Percentiles rank a stretch among this genome's conserved stretches.
Evolutionary conservation across 163 green algal genomes (phyloP).

Genomic region (Volvox carteri): DNA sequence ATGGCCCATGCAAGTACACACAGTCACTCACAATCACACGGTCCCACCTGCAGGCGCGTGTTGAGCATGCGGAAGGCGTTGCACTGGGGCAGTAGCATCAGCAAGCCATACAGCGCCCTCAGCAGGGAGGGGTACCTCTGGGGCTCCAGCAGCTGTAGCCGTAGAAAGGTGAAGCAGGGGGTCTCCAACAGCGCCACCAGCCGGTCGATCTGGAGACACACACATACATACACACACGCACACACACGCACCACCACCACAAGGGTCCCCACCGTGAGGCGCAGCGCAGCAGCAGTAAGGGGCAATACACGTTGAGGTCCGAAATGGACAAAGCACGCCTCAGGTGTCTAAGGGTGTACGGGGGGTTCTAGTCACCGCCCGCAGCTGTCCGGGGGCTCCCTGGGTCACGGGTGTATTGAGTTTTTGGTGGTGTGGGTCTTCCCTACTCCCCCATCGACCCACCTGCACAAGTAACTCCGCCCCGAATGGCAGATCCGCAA

Average conservation of each 20-base stretch:
- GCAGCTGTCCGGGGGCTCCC: too few species aligned
- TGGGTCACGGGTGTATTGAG: too few species aligned
- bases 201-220: slow-evolving; percentile 79
- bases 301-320: too few species aligned
- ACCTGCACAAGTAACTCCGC: slow-evolving; percentile 82
- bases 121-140: slow-evolving; percentile 82
- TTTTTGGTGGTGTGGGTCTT: too few species aligned
- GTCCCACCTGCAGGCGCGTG: slow-evolving; percentile 74
- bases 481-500: slow-evolving; percentile 76
- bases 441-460: too few species aligned
- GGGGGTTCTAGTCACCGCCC: too few species aligned
- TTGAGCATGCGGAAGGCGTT: slow-evolving; percentile 89
- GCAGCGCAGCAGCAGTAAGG: too few species aligned
- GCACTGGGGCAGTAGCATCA: slow-evolving; percentile 96
- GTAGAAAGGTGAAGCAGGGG: slow-evolving; percentile 92
- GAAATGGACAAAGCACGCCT: too few species aligned
- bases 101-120: slow-evolving; percentile 87
- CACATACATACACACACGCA: neutral
- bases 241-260: neutral
- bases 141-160: slow-evolving; percentile 89
- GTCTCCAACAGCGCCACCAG: slow-evolving; percentile 95
- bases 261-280: too few species aligned
- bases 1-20: too few species aligned
- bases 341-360: too few species aligned
- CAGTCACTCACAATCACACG: neutral